Evolutionary conservation across 768 basidiomycete species (phyloP).

Genomic region (Phylloporus sp.): DNA sequence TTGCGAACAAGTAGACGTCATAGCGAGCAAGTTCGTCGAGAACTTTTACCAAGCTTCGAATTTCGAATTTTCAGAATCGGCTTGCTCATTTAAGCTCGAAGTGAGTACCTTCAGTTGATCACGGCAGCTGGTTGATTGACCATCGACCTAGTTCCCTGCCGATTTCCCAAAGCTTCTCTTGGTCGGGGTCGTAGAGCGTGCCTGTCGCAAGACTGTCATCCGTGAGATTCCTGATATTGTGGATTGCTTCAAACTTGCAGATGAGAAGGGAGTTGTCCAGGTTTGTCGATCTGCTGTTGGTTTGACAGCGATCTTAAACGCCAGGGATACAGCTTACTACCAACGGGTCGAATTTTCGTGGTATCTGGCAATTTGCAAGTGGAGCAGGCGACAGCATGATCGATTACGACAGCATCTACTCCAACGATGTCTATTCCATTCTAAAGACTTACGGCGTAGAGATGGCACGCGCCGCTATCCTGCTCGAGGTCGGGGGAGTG

Average conservation of each 20-base stretch:
- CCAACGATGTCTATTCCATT: constrained; percentile 93
- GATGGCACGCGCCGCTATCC: constrained; percentile 87
- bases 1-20: constrained; percentile 38
- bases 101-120: constrained; percentile 42
- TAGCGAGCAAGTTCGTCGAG: constrained; percentile 49
- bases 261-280: constrained; percentile 48
- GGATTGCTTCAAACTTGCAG: constrained; percentile 67
- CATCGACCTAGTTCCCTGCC: constrained; percentile 62
- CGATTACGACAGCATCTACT: constrained; percentile 77
- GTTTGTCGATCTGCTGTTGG: constrained; percentile 29
- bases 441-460: constrained; percentile 94
- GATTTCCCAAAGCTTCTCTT: constrained; percentile 90
- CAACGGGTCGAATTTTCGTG: constrained; percentile 90
- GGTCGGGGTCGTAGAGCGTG: constrained; percentile 87
- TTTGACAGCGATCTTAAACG: background rate
- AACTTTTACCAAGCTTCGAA: constrained; percentile 61
- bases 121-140: background rate
- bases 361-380: constrained; percentile 75
- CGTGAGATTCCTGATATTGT: constrained; percentile 87
- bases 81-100: constrained; percentile 78
- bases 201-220: constrained; percentile 78
- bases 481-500: constrained; percentile 86
- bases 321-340: constrained; percentile 55
- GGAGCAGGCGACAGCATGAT: constrained; percentile 53
- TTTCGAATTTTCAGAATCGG: constrained; percentile 63